Percentiles rank a stretch among this genome's conserved stretches.
Evolutionary conservation across 305 asterid genomes (phyloP).

Genomic region (Fraxinus paxiana): DNA sequence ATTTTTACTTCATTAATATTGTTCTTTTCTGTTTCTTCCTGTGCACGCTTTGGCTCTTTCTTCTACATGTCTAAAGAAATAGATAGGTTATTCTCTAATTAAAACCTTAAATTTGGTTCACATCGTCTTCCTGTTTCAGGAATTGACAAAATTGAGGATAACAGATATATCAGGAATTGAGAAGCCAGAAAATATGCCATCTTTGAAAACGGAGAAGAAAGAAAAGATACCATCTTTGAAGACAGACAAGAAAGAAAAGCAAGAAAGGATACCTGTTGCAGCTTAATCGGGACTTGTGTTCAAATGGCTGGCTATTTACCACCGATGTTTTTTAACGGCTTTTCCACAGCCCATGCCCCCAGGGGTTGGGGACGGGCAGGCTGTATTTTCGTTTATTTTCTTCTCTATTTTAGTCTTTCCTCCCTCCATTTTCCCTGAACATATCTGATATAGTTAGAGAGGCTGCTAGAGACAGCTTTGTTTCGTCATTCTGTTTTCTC

Average conservation of each 20-base stretch:
- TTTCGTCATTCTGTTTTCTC: neutral
- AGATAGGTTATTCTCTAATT: neutral
- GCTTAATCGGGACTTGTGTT: constrained; percentile 26
- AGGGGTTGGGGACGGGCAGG: constrained; percentile 4
- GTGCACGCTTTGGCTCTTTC: neutral
- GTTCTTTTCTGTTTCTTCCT: neutral
- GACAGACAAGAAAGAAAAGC: constrained; percentile 26
- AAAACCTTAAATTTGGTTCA: neutral
- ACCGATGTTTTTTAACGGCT: neutral
- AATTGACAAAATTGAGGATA: constrained; percentile 54
- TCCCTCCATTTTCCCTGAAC: constrained; percentile 5
- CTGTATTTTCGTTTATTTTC: constrained; percentile 4
- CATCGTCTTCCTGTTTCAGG: constrained; percentile 29
- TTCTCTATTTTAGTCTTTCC: neutral
- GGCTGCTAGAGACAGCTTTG: constrained; percentile 17
- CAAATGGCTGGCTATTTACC: neutral
- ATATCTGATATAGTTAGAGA: constrained; percentile 14
- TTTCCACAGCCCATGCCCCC: neutral
- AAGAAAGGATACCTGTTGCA: constrained; percentile 29
- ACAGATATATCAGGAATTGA: constrained; percentile 44
- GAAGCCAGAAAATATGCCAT: constrained; percentile 28
- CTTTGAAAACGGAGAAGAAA: constrained; percentile 12
- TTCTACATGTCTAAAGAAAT: constrained; percentile 1
- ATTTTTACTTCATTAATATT: neutral
- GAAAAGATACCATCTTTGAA: constrained; percentile 6